Percentiles rank a stretch among this genome's conserved stretches.
phyloP scores from a whole-genome alignment of 208 protist species.

The Tritrichomonas musculus region DNA sequence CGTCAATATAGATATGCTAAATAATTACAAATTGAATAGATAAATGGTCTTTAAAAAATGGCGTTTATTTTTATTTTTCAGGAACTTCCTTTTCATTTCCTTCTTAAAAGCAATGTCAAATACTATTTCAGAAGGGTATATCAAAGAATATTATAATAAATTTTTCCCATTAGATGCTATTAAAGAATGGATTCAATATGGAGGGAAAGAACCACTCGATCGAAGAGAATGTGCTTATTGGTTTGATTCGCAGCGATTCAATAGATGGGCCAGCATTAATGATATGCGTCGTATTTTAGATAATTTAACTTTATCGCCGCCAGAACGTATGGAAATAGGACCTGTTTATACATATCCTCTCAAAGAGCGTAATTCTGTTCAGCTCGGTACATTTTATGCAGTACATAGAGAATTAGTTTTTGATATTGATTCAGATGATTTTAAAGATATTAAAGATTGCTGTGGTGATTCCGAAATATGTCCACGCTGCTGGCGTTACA shows the following conservation, averaged over 20 bases:
- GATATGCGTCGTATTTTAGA: constrained; percentile 9
- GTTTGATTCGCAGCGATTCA: constrained; percentile 46
- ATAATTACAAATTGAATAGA: too few relatives aligned
- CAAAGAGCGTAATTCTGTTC: constrained; percentile 11
- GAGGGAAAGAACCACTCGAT: neutral
- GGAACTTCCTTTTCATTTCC: too few relatives aligned
- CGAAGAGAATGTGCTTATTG: constrained; percentile 52
- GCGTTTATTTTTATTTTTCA: too few relatives aligned
- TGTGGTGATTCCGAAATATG: constrained; percentile 75
- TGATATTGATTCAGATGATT: constrained; percentile 99
- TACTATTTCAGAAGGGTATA: neutral
- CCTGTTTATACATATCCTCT: constrained; percentile 44
- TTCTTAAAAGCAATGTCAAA: too few relatives aligned
- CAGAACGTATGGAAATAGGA: constrained; percentile 53
- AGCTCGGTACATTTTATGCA: constrained; percentile 44
- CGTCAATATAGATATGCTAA: too few relatives aligned
- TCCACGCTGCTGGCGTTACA: constrained; percentile 87
- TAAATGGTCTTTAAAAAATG: too few relatives aligned
- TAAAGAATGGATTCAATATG: constrained; percentile 14
- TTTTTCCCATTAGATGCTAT: constrained; percentile 31
- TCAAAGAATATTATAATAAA: neutral
- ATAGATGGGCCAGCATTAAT: constrained; percentile 43
- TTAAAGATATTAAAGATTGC: constrained; percentile 91
- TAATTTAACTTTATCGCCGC: constrained; percentile 22
- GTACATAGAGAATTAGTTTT: constrained; percentile 90